phyloP scores from a whole-genome alignment of 2,329 filamentous ascomycete genomes.

The Colletotrichum sp. region DNA sequence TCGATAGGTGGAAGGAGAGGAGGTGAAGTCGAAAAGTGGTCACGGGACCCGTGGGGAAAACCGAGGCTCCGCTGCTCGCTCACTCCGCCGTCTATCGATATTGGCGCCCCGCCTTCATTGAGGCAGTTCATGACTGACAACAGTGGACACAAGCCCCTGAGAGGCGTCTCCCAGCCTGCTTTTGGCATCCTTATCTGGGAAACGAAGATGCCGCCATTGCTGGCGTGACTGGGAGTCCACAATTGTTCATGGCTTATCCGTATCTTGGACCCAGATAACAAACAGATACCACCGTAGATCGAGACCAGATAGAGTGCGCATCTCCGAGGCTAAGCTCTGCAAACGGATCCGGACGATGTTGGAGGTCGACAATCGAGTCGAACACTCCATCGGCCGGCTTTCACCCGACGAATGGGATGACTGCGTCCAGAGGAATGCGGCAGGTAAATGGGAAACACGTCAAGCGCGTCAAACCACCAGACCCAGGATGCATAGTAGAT shows the following conservation, averaged over 20 bases:
- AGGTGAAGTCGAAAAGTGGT: not conserved
- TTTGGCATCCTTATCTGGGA: not conserved
- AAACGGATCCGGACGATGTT: not conserved
- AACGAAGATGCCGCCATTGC: not conserved
- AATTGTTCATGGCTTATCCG: not conserved
- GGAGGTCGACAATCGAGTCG: not conserved
- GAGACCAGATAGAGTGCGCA: not conserved
- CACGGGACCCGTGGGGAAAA: conserved; percentile 2
- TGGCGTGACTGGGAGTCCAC: conserved; percentile 2
- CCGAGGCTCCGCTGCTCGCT: not conserved
- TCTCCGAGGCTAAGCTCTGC: not conserved
- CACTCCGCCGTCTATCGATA: not conserved
- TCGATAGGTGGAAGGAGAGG: not conserved
- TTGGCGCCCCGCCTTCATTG: not conserved
- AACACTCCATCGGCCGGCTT: not conserved
- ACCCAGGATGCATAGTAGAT: not conserved
- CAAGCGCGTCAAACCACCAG: not conserved
- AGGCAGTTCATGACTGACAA: conserved; percentile 1
- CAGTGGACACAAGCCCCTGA: not conserved
- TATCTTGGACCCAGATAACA: not conserved
- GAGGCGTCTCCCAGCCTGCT: not conserved
- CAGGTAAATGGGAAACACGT: conserved; percentile 10
- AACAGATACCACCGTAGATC: not conserved
- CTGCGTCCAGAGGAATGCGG: conserved; percentile 1
- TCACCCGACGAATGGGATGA: conserved; percentile 5